Base-by-base conservation (phyloP, 75 land plant species). In the Pinus albicaulis region DNA sequence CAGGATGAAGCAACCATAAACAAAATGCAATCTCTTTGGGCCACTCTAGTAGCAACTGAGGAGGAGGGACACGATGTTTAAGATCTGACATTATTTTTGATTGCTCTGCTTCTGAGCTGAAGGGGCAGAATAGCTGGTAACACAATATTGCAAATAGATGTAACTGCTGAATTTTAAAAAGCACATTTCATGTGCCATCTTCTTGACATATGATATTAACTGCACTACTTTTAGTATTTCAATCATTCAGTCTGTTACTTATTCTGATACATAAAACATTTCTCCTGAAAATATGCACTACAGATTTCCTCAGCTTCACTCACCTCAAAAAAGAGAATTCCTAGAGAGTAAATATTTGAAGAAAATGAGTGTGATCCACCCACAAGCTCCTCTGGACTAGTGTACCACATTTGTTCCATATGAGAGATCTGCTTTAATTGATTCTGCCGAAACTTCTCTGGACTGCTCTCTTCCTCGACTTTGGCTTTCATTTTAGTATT, bases 301-400 rank as follows among this genome's bases (percentile, higher is more conserved):
- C 11, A 48, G 11, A 48, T 48, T 22, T 41, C 38, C 23, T 77
- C 1, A 48, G 53, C 13, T 48, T 48, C 53, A 48, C 53, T 36
- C 62, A 95, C 99, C 99, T 98, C 99, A 76, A 98, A 93, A 14
- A 95, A 84, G 26, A 98, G 91, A 74, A 98, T 91, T 14, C 99
- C 99, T 61, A 98, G 74, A 24, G 89, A 80, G 77, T 95, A 98
- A 31, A 98, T 80, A 72, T 98, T 96, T 19, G 99, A 95, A 34
- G 98, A 84, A 80, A 90, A 91, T 19, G 88, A 82, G 38, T 82
- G 68, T 0, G 87, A 77, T 55, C 69, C 79, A 10, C 91, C 91
- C 12, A 78, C 73, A 63, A 81, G 82, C 80, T 95, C 98, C 83
- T 98, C 99, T 3, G 99, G 99, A 81, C 94, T 98, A 1, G 90